Evolutionary conservation across 441 rosid genomes (phyloP).

Genomic region (Pelargonium fulgidum): DNA sequence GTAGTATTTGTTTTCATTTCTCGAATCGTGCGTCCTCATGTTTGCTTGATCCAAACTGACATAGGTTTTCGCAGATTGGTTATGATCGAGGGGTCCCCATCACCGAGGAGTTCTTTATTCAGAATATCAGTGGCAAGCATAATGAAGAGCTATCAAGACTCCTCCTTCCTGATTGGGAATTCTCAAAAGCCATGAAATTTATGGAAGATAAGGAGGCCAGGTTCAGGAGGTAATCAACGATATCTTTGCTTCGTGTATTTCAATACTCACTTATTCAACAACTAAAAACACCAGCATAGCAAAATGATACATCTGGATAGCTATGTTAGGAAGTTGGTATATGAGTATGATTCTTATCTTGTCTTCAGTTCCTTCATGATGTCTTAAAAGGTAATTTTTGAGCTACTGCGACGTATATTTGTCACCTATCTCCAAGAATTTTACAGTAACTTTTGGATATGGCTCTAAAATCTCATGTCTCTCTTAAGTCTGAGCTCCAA

Average conservation of each 20-base stretch:
- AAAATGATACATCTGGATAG: too few relatives aligned
- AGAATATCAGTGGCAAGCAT: conserved; percentile 23
- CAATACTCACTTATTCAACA: not conserved
- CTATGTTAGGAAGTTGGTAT: too few relatives aligned
- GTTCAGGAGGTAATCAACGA: conserved; percentile 20
- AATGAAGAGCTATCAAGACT: conserved; percentile 19
- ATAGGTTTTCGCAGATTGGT: conserved; percentile 20
- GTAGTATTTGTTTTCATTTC: not conserved
- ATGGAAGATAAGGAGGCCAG: conserved; percentile 22
- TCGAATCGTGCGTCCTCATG: not conserved
- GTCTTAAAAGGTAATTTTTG: too few relatives aligned
- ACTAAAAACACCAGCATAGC: not conserved
- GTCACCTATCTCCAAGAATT: too few relatives aligned
- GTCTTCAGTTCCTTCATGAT: too few relatives aligned
- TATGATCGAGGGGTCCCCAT: conserved; percentile 23
- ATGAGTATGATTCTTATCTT: too few relatives aligned
- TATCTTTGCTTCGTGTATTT: not conserved
- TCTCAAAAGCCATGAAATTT: conserved; percentile 18
- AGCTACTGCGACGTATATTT: too few relatives aligned
- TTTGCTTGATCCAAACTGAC: not conserved
- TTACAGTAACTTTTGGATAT: too few relatives aligned
- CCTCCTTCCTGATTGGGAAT: conserved; percentile 23
- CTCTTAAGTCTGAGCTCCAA: not conserved
- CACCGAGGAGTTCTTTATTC: conserved; percentile 18
- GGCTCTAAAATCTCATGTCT: not conserved